Evolutionary conservation across 2,329 filamentous ascomycete genomes (phyloP), one percentile per base, ranked within the genome.

Genomic region (Geosmithia morbida): DNA sequence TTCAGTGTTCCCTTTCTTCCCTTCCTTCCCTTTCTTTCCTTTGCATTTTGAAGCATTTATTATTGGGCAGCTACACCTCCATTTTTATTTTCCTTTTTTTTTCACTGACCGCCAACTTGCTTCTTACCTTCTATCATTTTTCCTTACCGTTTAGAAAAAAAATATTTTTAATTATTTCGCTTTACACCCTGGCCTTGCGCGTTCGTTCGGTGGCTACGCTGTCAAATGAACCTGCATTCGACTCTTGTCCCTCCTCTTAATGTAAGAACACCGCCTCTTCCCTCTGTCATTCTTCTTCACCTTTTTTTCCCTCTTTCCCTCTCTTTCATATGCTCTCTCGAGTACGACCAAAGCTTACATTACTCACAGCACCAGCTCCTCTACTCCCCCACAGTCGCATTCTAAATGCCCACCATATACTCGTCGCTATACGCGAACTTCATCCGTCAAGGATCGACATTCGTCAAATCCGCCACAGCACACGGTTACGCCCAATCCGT

Each of bases 221-320:
- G 87, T 94, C 87, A 90, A 87, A 95, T 95, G 89, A 95, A 92
- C 87, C 87, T 96, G 89, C 87, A 89, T 72, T 71, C 68, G 69
- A 69, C 68, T 63, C 69, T 72, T 64, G 62, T 70, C 65, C 67
- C 70, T 68, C 75, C 71, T 71, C 72, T 74, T 66, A 72, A 72
- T 71, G 83, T 87, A 76, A 69, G 77, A 61, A 48, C 30, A 48
- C 20, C 41, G n/a, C n/a, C n/a, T 6, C 10, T 19, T 17, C 17
- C 41, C 20, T 18, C 41, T 8, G 20, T 11, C 41, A 5, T 13
- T 43, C 20, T 11, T 18, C 20, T 19, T 18, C 7, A 16, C 14
- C 7, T 7, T 6, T 41, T 41, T 41, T 6, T 18, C 39, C 7
- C 14, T 6, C 14, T 16, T 18, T 41, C n/a, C n/a, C n/a, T n/a